Percentiles rank a stretch among this genome's conserved stretches.
These are phyloP conservation scores for Anthostomella pinea DNA, from an alignment of 2,329 filamentous ascomycete species.

Conservation along the genomic window DNA sequence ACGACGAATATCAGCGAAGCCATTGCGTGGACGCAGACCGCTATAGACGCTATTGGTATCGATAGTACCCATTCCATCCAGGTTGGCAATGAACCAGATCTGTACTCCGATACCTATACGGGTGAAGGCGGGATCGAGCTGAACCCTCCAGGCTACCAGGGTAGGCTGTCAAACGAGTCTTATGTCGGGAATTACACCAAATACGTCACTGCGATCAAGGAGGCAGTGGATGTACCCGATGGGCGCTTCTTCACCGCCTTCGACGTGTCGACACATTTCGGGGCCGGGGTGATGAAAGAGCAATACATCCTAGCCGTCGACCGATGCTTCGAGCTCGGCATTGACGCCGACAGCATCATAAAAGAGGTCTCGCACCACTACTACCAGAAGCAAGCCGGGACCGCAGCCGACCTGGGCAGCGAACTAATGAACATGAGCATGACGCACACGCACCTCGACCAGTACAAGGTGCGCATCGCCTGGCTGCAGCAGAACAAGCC, in stretches of 20 bases:
- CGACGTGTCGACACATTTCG: conserved; percentile 31
- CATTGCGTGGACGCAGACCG: conserved; percentile 32
- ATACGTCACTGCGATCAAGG: conserved; percentile 31
- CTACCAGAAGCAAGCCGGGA: conserved; percentile 34
- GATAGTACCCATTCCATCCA: conserved; percentile 36
- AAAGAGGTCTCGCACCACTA: conserved; percentile 38
- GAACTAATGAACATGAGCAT: conserved; percentile 30
- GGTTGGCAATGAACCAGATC: conserved; percentile 35
- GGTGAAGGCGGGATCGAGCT: conserved; percentile 27
- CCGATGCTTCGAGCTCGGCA: conserved; percentile 32
- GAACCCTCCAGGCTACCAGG: conserved; percentile 34
- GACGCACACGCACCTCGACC: conserved; percentile 30
- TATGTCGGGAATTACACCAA: conserved; percentile 36
- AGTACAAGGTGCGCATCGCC: conserved; percentile 28
- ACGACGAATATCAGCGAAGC: conserved; percentile 35
- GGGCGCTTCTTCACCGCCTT: conserved; percentile 36
- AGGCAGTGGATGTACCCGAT: conserved; percentile 24
- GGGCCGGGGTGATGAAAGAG: conserved; percentile 15
- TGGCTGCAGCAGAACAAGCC: conserved; percentile 32
- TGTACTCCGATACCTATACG: conserved; percentile 28
- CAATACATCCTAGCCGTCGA: conserved; percentile 28
- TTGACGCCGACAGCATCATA: conserved; percentile 31
- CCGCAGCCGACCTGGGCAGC: conserved; percentile 26
- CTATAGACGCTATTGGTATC: conserved; percentile 28
- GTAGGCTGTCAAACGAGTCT: conserved; percentile 31